A percentile compares a stretch with the other conserved stretches of the same genome.
These are phyloP conservation scores for Leishmania mexicana DNA, from an alignment of 208 protist species.

Conservation along the genomic window DNA sequence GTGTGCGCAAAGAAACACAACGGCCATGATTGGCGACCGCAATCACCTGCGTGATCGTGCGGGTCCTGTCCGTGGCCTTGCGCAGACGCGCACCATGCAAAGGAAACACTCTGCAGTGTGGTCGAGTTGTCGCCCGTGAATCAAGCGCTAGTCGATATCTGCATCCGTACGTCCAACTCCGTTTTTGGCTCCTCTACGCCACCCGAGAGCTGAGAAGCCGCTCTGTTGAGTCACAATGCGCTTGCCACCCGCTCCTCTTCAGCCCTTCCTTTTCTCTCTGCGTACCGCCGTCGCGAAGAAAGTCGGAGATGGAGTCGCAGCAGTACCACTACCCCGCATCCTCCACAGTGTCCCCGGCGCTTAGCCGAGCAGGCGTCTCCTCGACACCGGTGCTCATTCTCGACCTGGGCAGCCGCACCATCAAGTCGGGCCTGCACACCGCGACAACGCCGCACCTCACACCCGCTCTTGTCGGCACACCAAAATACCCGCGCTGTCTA, in stretches of 20 bases:
- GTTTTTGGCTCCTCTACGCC: neutral
- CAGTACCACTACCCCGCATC: neutral
- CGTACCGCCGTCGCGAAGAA: neutral
- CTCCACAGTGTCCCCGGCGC: neutral
- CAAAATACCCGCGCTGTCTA: conserved; percentile 44
- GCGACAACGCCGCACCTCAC: conserved; percentile 27
- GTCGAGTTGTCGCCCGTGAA: neutral
- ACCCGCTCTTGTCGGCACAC: conserved; percentile 38
- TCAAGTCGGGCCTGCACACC: conserved; percentile 46
- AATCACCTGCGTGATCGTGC: neutral
- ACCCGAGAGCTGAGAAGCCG: neutral
- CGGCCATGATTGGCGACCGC: neutral
- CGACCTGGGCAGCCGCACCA: conserved; percentile 51
- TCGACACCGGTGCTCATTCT: conserved; percentile 34
- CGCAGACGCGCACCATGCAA: neutral
- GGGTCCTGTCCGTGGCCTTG: neutral
- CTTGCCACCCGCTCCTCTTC: neutral
- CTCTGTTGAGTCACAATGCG: neutral
- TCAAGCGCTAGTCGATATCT: neutral
- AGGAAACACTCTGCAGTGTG: neutral
- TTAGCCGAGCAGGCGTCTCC: neutral
- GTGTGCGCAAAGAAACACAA: neutral
- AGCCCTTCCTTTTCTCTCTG: neutral
- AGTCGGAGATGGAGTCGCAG: neutral
- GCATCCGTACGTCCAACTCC: neutral